These are phyloP conservation scores for Colletotrichum gigasporum DNA, from an alignment of 2,329 filamentous ascomycete species.

Conservation along the genomic window DNA sequence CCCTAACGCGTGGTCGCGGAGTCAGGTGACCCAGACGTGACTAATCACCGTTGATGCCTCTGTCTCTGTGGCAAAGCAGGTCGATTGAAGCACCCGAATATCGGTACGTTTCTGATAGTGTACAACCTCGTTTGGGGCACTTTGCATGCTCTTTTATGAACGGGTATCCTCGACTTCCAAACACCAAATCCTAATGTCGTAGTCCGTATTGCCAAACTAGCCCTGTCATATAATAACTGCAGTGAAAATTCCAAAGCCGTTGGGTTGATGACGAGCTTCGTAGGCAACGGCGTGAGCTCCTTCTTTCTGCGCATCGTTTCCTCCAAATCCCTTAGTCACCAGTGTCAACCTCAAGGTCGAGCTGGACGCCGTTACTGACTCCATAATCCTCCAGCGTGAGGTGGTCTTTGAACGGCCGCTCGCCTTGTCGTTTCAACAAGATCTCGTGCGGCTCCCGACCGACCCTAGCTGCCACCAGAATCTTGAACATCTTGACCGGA, in stretches of 20 bases:
- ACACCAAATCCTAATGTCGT: not conserved
- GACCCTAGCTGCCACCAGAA: conserved; percentile 88
- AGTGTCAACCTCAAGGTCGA: conserved; percentile 70
- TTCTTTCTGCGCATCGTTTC: not conserved
- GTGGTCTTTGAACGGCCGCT: conserved; percentile 92
- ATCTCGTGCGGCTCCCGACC: conserved; percentile 92
- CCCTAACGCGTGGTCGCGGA: conserved; percentile 1
- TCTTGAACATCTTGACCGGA: conserved; percentile 86
- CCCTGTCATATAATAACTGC: not conserved
- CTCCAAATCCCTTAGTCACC: conserved; percentile 55
- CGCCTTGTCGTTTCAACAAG: conserved; percentile 88
- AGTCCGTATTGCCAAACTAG: conserved; percentile 12
- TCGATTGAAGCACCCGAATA: too few species aligned
- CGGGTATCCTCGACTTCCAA: conserved; percentile 16
- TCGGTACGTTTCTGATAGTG: not conserved
- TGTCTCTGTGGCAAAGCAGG: too few species aligned
- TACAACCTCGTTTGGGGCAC: not conserved
- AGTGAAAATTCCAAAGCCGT: not conserved
- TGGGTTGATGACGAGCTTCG: not conserved
- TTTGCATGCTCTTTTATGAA: not conserved
- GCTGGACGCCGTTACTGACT: conserved; percentile 87
- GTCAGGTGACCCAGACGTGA: conserved; percentile 12
- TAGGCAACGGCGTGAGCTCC: not conserved
- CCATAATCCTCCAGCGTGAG: conserved; percentile 91
- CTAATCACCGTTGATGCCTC: too few species aligned